A percentile compares a stretch with the other conserved stretches of the same genome.
Evolutionary conservation across 202 grass and related monocot genomes (phyloP).

Genomic region (Panicum virgatum): DNA sequence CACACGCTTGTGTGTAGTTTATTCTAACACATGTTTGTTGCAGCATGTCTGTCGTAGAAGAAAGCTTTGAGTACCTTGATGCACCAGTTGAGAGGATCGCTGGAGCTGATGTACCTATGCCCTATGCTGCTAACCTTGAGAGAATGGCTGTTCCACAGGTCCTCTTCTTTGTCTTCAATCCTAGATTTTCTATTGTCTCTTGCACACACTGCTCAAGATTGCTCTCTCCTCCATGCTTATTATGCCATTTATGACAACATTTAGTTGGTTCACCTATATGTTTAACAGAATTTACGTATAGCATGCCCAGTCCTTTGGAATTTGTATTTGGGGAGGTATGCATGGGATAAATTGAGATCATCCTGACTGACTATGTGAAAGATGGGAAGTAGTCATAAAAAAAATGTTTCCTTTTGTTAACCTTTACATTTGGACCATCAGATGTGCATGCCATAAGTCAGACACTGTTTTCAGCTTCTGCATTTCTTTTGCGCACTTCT

Average conservation of each 20-base stretch:
- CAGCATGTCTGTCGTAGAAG: constrained; percentile 90
- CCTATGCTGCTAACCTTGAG: constrained; percentile 94
- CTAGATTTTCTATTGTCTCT: not conserved
- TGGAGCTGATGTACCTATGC: constrained; percentile 95
- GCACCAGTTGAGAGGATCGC: constrained; percentile 91
- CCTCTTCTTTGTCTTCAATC: constrained; percentile 9
- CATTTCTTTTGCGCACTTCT: constrained; percentile 8
- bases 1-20: not conserved
- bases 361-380: not conserved
- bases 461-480: not conserved
- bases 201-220: not conserved
- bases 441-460: not conserved
- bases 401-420: too few species aligned
- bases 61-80: constrained; percentile 93
- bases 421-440: not conserved
- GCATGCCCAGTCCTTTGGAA: constrained; percentile 4
- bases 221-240: not conserved
- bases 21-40: constrained; percentile 34
- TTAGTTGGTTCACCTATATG: constrained; percentile 15
- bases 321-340: not conserved
- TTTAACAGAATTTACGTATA: constrained; percentile 6
- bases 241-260: not conserved
- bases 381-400: not conserved
- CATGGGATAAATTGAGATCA: not conserved
- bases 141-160: constrained; percentile 97